Conservation (phyloP, 208 protist genomes). For the Crithidia acanthocephali region DNA sequence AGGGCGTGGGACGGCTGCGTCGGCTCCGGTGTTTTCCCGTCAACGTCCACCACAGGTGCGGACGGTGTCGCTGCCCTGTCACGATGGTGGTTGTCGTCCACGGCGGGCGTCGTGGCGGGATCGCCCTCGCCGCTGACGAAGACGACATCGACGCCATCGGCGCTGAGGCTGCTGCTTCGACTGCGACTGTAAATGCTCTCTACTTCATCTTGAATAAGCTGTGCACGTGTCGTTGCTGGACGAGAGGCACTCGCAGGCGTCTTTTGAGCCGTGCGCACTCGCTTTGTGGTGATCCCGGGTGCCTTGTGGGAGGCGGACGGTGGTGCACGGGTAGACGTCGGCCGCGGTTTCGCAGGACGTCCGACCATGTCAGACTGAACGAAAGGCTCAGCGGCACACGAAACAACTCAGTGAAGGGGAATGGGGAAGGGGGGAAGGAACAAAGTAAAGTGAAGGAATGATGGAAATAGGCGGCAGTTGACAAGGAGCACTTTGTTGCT, state of each 20-base stretch:
- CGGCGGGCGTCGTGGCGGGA: no score
- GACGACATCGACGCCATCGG: not conserved
- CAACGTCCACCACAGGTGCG: not conserved
- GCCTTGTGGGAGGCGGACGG: not conserved
- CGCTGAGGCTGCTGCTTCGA: not conserved
- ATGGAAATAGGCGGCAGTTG: not conserved
- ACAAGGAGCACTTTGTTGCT: no score
- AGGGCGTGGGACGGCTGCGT: not conserved
- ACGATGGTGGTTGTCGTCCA: no score
- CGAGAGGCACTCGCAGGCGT: not conserved
- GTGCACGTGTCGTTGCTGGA: not conserved
- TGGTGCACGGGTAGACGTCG: not conserved
- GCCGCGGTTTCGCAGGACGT: constrained; percentile 6
- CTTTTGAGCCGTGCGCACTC: not conserved
- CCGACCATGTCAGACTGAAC: constrained; percentile 5
- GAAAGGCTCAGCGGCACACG: no score
- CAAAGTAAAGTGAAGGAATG: no score
- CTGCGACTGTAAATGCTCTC: not conserved
- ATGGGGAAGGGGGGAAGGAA: no score
- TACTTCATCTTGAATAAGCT: not conserved
- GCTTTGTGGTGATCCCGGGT: not conserved
- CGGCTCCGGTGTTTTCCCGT: not conserved
- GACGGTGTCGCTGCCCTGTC: not conserved
- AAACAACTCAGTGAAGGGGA: no score
- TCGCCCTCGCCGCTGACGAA: no score